Conservation (phyloP, 179 eudicot species). For the Heliamphora pulchella region DNA sequence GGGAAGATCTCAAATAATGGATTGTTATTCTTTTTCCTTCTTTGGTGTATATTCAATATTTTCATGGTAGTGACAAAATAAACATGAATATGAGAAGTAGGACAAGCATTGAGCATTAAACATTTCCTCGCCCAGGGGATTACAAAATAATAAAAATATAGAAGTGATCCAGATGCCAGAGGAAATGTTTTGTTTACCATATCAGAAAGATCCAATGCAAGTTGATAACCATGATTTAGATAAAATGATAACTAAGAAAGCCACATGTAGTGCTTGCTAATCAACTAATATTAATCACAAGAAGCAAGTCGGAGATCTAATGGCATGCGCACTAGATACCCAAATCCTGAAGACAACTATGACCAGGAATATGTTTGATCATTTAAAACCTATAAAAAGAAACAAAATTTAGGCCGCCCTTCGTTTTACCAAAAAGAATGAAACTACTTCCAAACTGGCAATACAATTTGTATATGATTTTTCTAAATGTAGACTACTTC, state of each 20-base stretch:
- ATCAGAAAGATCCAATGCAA: not conserved
- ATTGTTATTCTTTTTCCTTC: not conserved
- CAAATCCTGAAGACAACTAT: not conserved
- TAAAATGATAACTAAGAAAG: not conserved
- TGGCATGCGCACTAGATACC: not conserved
- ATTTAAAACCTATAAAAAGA: not conserved
- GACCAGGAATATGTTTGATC: not conserved
- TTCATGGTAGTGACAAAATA: not conserved
- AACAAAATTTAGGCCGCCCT: not conserved
- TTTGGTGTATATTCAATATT: not conserved
- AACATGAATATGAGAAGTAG: not conserved
- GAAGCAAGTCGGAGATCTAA: not conserved
- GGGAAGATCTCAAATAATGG: not conserved
- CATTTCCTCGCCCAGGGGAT: slow-evolving; percentile 2
- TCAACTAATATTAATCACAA: not conserved
- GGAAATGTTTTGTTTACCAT: not conserved
- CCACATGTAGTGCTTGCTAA: not conserved
- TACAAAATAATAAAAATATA: not conserved
- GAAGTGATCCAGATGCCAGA: not conserved
- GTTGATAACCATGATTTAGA: not conserved
- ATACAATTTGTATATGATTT: too few relatives aligned
- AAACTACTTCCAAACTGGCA: not conserved
- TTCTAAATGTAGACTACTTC: too few relatives aligned
- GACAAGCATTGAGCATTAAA: not conserved
- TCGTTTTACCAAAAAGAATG: not conserved